Evolutionary conservation across 176 grass and related monocot genomes (phyloP).

Genomic region (Cenchrus fungigraminus): DNA sequence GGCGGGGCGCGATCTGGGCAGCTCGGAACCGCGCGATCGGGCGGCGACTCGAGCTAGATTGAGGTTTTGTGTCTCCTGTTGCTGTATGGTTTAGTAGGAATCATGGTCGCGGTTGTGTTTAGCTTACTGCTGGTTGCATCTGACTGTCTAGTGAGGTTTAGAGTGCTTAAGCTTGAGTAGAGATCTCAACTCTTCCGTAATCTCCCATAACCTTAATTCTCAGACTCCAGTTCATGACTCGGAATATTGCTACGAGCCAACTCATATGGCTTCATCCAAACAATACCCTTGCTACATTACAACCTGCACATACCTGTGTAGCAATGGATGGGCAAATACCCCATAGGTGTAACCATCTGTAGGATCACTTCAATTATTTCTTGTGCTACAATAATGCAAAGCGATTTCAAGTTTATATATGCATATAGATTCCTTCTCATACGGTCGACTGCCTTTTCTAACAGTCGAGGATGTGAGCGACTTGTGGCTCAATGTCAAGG

Average conservation of each 20-base stretch:
- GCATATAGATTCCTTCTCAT: constrained; percentile 24
- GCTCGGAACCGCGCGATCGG: constrained; percentile 11
- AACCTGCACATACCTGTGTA: not conserved
- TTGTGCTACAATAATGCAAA: not conserved
- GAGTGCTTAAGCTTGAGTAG: constrained; percentile 19
- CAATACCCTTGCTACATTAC: not conserved
- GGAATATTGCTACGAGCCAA: not conserved
- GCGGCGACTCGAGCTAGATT: not conserved
- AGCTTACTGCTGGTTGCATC: not conserved
- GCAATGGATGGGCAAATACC: not conserved
- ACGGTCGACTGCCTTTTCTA: not conserved
- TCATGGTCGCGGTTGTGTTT: not conserved
- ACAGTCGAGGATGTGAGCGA: constrained; percentile 98
- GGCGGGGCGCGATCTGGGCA: constrained; percentile 19
- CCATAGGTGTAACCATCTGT: not conserved
- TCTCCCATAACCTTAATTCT: not conserved
- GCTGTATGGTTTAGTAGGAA: constrained; percentile 1
- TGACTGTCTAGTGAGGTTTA: constrained; percentile 20
- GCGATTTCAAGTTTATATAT: not conserved
- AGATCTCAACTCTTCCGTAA: not conserved
- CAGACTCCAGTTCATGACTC: not conserved
- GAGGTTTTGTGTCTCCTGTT: not conserved
- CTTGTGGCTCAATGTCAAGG: constrained; percentile 87
- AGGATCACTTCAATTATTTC: constrained; percentile 10
- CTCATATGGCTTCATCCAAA: not conserved